Base-by-base conservation (phyloP, 2,329 filamentous ascomycete genomes). In the Xylariaceae sp. region DNA sequence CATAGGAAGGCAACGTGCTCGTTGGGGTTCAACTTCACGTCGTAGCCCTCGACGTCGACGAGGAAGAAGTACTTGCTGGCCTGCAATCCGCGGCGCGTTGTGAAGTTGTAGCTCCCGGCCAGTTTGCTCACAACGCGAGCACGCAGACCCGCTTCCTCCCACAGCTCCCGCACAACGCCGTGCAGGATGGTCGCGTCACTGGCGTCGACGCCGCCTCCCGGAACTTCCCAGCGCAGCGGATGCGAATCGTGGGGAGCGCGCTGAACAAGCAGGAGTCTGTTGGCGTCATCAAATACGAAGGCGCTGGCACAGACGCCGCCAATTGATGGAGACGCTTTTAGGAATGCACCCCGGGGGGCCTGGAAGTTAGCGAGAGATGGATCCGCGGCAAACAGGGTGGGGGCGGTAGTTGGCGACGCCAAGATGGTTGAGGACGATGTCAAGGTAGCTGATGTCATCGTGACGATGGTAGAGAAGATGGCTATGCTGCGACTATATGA, bases 171-270 rank as follows among this genome's bases (percentile, higher is more conserved):
- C 12, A 66, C 71, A 2, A 65, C 66, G 5, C 63, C 67, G 53
- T 73, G 64, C 30, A 76, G 62, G 47, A 76, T 65, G 10, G 62
- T 71, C 46, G 56, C 47, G 52, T 76, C 74, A 5, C 68, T 66
- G 13, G 56, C 49, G 50, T 76, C 73, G 48, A 65, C 66, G 3
- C 64, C 66, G 19, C 74, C 74, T 10, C 74, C 74, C 0, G 74
- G 74, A 12, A 70, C 55, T 61, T 76, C 74, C 74, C 74, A 76
- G 15, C 57, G 59, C 45, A 66, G 51, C 5, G 74, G 73, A 54
- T 69, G 61, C 3, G 63, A 68, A 54, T 73, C 71, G 48, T 63
- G 61, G 7, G 66, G 56, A 13, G 71, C 70, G 47, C 72, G 71
- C 57, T 74, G 72, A 5, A 75, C 57, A 2, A 75, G 61, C n/a